These are phyloP conservation scores for Lentinula guzmanii DNA, from an alignment of 768 basidiomycete genomes.

Conservation along the genomic window DNA sequence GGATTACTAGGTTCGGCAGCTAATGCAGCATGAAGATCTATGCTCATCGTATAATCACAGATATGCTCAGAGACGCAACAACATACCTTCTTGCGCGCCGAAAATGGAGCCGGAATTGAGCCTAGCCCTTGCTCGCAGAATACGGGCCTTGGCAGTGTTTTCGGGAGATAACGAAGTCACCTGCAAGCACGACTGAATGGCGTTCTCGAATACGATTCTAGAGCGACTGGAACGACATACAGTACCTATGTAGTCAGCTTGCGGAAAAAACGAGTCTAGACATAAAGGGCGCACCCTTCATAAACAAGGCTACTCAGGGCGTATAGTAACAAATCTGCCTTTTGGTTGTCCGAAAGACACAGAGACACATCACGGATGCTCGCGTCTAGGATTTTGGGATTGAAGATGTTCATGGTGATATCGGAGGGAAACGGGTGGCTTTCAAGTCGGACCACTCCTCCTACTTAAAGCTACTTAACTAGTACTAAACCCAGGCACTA, in stretches of 20 bases:
- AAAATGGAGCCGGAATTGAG: slow-evolving; percentile 53
- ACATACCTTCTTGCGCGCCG: slow-evolving; percentile 61
- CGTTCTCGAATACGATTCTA: slow-evolving; percentile 66
- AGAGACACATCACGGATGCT: slow-evolving; percentile 63
- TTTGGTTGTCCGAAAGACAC: slow-evolving; percentile 56
- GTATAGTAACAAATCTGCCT: slow-evolving; percentile 65
- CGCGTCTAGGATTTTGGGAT: slow-evolving; percentile 72
- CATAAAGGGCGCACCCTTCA: slow-evolving; percentile 45
- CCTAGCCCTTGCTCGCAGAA: slow-evolving; percentile 62
- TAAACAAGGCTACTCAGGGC: slow-evolving; percentile 79
- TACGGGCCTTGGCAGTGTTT: slow-evolving; percentile 52
- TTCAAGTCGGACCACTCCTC: neutral
- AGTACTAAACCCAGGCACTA: neutral
- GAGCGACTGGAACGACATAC: slow-evolving; percentile 32
- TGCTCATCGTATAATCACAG: neutral
- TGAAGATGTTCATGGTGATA: slow-evolving; percentile 53
- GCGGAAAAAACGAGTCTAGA: neutral
- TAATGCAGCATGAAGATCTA: slow-evolving; percentile 65
- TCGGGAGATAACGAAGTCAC: slow-evolving; percentile 45
- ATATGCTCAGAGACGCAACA: slow-evolving; percentile 3
- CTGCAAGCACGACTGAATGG: slow-evolving; percentile 64
- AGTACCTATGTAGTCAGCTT: neutral
- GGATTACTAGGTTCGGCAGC: slow-evolving; percentile 61
- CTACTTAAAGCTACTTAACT: neutral
- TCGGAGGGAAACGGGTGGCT: slow-evolving; percentile 1